Conservation (phyloP, 2,329 filamentous ascomycete genomes). For the Trichoderma harzianum region DNA sequence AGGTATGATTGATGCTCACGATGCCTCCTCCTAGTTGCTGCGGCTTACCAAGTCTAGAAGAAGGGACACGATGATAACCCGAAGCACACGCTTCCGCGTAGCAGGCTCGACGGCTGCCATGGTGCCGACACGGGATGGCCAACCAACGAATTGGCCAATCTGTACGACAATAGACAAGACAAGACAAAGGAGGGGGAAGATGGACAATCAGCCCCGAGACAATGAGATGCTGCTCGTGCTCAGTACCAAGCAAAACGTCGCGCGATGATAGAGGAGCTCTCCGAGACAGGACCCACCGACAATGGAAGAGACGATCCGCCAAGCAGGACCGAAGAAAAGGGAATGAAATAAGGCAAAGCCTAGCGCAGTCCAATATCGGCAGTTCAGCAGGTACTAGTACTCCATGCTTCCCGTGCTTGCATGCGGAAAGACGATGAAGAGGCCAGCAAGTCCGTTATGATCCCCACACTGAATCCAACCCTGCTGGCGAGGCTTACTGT, state of each 20-base stretch:
- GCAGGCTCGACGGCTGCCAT: constrained; percentile 48
- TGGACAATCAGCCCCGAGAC: neutral
- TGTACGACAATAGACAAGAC: neutral
- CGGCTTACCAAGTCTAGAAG: constrained; percentile 75
- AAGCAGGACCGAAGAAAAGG: neutral
- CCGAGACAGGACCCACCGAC: neutral
- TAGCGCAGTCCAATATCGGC: constrained; percentile 1
- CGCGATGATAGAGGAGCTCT: neutral
- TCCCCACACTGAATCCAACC: constrained; percentile 10
- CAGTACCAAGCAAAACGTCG: neutral
- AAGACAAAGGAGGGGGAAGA: neutral
- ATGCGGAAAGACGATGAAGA: neutral
- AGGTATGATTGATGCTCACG: neutral
- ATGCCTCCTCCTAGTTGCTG: neutral
- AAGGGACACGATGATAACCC: constrained; percentile 83
- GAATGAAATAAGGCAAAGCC: neutral
- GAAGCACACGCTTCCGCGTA: constrained; percentile 75
- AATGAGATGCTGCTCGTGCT: neutral
- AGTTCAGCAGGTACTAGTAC: constrained; percentile 1
- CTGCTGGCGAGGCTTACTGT: neutral
- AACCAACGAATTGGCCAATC: constrained; percentile 18
- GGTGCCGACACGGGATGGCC: neutral
- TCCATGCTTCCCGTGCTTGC: constrained; percentile 9
- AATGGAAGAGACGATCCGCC: constrained; percentile 4
- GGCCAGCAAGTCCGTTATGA: constrained; percentile 4